These are phyloP conservation scores for Letharia columbiana DNA, from an alignment of 495 filamentous ascomycete species.

Conservation along the genomic window DNA sequence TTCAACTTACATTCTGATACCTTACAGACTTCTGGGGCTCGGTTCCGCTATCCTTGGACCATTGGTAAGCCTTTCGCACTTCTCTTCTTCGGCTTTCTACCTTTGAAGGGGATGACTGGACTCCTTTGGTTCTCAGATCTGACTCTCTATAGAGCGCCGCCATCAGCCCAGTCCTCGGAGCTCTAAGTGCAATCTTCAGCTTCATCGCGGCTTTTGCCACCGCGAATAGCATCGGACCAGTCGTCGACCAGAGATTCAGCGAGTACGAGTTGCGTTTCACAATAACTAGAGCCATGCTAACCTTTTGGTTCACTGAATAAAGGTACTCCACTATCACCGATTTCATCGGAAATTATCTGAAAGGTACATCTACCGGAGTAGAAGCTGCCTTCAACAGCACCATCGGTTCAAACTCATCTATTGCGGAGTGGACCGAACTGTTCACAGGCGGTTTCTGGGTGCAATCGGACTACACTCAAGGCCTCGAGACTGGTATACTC, in stretches of 20 bases:
- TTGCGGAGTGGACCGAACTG: conserved; percentile 3
- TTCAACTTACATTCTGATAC: conserved; percentile 1
- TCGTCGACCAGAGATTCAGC: conserved; percentile 17
- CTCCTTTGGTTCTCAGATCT: background rate
- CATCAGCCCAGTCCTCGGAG: background rate
- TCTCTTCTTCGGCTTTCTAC: too few relatives aligned
- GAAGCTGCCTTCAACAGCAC: conserved; percentile 6
- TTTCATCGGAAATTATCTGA: conserved; percentile 14
- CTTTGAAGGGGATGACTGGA: too few relatives aligned
- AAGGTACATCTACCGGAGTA: conserved; percentile 6
- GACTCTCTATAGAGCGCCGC: background rate
- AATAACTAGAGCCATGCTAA: background rate
- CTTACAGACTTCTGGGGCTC: too few relatives aligned
- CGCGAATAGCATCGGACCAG: conserved; percentile 5
- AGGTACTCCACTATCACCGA: conserved; percentile 1
- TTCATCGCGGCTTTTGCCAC: conserved; percentile 3
- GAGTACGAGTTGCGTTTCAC: background rate
- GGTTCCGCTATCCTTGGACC: too few relatives aligned
- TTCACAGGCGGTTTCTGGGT: background rate
- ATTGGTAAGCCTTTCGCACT: too few relatives aligned
- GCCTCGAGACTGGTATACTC: background rate
- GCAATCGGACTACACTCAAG: background rate
- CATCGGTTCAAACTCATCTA: conserved; percentile 11
- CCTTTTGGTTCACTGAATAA: background rate
- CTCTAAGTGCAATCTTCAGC: background rate